phyloP scores from a whole-genome alignment of 2,329 filamentous ascomycete genomes.

The Xylariaceae sp. region DNA sequence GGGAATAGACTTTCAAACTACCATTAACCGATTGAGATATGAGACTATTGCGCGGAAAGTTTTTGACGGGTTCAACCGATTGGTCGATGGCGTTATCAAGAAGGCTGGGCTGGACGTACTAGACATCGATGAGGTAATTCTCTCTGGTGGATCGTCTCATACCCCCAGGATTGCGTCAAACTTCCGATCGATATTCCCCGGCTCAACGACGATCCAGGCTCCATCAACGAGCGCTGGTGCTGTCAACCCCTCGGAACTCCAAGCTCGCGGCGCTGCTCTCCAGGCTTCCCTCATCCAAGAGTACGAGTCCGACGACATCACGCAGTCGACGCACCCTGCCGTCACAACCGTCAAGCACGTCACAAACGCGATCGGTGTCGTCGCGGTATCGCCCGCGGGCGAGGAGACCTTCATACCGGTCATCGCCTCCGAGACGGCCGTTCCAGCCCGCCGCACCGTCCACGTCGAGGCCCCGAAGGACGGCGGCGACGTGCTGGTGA shows the following conservation, averaged over 20 bases:
- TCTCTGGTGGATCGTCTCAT: conserved; percentile 89
- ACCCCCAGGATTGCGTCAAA: conserved; percentile 90
- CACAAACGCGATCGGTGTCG: conserved; percentile 82
- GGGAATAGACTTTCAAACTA: conserved; percentile 87
- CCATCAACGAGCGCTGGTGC: conserved; percentile 77
- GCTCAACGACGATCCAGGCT: conserved; percentile 75
- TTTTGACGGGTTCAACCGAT: conserved; percentile 82
- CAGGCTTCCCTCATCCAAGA: conserved; percentile 94
- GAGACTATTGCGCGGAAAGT: conserved; percentile 87
- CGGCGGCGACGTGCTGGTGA: conserved; percentile 86
- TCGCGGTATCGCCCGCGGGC: conserved; percentile 58
- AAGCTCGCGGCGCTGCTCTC: conserved; percentile 87
- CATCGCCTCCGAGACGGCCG: conserved; percentile 82
- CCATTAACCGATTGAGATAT: conserved; percentile 91
- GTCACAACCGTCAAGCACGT: conserved; percentile 94
- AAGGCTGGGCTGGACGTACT: conserved; percentile 92
- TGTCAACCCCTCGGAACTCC: conserved; percentile 91
- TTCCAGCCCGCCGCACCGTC: conserved; percentile 83
- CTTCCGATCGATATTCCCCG: conserved; percentile 78
- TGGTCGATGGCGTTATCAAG: conserved; percentile 82
- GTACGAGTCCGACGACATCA: conserved; percentile 91
- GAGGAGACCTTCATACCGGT: conserved; percentile 78
- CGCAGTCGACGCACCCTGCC: conserved; percentile 92
- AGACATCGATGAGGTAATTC: conserved; percentile 92
- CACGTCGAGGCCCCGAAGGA: conserved; percentile 76